A percentile compares a stretch with the other conserved stretches of the same genome.
phyloP scores from a whole-genome alignment of 2,329 filamentous ascomycete genomes.

The Aspergillus thermomutatus region DNA sequence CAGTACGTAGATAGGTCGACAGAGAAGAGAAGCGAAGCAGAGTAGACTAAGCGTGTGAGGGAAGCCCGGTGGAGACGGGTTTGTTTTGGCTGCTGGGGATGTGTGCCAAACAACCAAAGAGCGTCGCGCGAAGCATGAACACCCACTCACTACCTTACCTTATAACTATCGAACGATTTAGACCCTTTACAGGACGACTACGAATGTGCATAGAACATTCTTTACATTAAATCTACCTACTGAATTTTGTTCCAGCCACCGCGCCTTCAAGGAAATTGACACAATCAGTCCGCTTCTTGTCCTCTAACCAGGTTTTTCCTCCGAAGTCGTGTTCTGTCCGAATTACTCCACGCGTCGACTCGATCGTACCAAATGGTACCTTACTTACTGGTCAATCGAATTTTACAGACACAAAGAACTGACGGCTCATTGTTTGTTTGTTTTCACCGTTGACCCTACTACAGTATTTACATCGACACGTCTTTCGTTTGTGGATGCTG shows the following conservation, averaged over 20 bases:
- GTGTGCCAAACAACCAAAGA: slow-evolving; percentile 34
- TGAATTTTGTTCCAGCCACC: neutral
- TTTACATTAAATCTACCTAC: slow-evolving; percentile 1
- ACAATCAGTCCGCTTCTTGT: neutral
- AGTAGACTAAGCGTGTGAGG: slow-evolving; percentile 22
- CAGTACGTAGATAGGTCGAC: slow-evolving; percentile 7
- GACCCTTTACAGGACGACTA: slow-evolving; percentile 19
- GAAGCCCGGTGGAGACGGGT: slow-evolving; percentile 33
- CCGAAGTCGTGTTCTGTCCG: neutral
- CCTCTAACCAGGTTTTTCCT: neutral
- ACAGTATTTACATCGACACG: neutral
- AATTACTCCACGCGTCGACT: neutral
- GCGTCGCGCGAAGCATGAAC: slow-evolving; percentile 33
- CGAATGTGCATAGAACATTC: slow-evolving; percentile 8
- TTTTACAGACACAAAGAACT: neutral
- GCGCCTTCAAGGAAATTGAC: neutral
- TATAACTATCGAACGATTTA: slow-evolving; percentile 26
- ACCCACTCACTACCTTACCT: slow-evolving; percentile 22
- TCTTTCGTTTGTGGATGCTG: neutral
- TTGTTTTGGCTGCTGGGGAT: slow-evolving; percentile 33
- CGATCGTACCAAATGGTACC: neutral
- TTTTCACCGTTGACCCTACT: neutral
- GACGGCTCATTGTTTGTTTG: neutral
- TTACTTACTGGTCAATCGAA: neutral
- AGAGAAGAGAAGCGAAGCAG: slow-evolving; percentile 13